Evolutionary conservation across 345 rosid genomes (phyloP), one percentile per base, ranked within the genome.

Genomic region (Heritiera littoralis): DNA sequence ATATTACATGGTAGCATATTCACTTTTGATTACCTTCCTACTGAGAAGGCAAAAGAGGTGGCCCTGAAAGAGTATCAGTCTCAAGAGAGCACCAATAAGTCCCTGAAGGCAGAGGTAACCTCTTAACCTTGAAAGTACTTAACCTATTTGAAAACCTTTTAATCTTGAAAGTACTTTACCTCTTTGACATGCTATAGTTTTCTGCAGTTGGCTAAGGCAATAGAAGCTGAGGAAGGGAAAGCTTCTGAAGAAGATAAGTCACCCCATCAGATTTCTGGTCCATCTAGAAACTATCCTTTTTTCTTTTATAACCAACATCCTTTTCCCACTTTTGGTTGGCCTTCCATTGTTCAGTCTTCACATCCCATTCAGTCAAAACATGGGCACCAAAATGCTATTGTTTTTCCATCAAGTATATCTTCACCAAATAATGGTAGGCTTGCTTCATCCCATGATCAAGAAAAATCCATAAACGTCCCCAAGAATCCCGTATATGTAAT

Each of bases 261-360:
- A 45, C 80, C 77, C 11, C 79, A 71, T 74, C 90, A 90, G 76
- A 83, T 69, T 63, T 75, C 92, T 74, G 28, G 84, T 52, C 55
- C 83, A 59, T 51, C 84, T 67, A 41, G 82, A 61, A 86, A 85
- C 75, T 81, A 85, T 72, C 91, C 93, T 28, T 40, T 88, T 76
- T 83, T 90, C 76, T 75, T 86, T 75, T 90, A 88, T 80, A 93
- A 89, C 78, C 91, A 86, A 48, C 89, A 86, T 75, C 86, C 91
- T 30, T 86, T 89, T 63, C 85, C 90, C 82, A 88, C 90, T 18
- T 75, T 86, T 79, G 88, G 86, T 80, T 95, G 96, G 97, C 96
- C 94, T 85, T 79, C 92, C 69, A 80, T 88, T 66, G 72, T 86
- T 78, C 92, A 85, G 60, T 79, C 94, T 66, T 80, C 91, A 74